phyloP scores from a whole-genome alignment of 2,329 filamentous ascomycete genomes.

The Phoma sp. region DNA sequence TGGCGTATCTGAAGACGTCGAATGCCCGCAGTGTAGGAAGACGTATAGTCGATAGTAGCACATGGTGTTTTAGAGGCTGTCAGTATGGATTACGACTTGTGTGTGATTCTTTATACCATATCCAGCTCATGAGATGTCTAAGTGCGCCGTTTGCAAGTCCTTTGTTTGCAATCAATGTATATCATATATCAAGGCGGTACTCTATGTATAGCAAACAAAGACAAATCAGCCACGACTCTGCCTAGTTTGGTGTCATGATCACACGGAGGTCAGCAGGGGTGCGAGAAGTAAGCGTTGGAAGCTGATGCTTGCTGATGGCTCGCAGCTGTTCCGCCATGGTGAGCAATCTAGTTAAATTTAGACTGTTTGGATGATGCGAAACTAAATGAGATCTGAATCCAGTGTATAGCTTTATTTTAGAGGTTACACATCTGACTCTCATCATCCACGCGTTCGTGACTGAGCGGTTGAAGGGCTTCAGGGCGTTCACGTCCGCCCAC shows the following conservation, averaged over 20 bases:
- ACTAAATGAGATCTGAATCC: no score
- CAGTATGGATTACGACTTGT: neutral
- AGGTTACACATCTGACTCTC: neutral
- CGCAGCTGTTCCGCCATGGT: neutral
- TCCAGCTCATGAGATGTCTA: neutral
- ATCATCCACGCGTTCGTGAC: neutral
- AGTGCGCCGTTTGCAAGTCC: neutral
- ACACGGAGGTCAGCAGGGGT: conserved; percentile 1
- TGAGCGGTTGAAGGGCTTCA: neutral
- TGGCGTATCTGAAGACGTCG: conserved; percentile 41
- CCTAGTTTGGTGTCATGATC: neutral
- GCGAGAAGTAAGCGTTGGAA: neutral
- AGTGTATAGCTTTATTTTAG: neutral
- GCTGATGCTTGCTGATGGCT: neutral
- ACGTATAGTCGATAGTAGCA: conserved; percentile 53
- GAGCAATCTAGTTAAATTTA: neutral
- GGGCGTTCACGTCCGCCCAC: neutral
- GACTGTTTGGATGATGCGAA: neutral
- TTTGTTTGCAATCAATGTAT: neutral
- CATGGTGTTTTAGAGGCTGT: conserved; percentile 34
- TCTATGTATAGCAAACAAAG: conserved; percentile 1
- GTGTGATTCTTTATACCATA: neutral
- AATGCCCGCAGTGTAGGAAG: conserved; percentile 53
- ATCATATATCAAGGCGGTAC: neutral
- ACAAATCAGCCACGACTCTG: neutral